Evolutionary conservation across 345 rosid genomes (phyloP).

Genomic region (Nasturtium officinale): DNA sequence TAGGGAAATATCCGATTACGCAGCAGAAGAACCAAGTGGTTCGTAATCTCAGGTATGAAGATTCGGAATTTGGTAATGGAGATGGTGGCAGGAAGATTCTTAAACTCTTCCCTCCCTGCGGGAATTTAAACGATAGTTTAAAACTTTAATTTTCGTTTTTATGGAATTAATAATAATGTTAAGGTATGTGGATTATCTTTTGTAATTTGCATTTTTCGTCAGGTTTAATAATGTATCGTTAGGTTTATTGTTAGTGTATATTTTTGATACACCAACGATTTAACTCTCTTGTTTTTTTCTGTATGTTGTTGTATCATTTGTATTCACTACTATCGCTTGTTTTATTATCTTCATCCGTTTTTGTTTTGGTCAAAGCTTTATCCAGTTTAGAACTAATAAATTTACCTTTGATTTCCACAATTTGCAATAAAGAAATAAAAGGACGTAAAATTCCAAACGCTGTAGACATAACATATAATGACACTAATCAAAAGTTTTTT

Average conservation of each 20-base stretch:
- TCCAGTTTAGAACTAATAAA: not conserved
- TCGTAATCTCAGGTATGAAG: constrained; percentile 37
- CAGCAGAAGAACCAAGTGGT: constrained; percentile 30
- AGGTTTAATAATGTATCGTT: constrained; percentile 28
- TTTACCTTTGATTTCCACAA: not conserved
- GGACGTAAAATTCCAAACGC: not conserved
- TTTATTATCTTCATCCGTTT: no score
- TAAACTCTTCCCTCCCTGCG: constrained; percentile 35
- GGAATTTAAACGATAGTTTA: constrained; percentile 13
- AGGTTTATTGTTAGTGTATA: constrained; percentile 14
- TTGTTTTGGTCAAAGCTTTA: no score
- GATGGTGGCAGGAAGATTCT: constrained; percentile 35
- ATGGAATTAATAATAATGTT: constrained; percentile 16
- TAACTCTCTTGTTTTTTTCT: not conserved
- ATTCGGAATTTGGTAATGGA: constrained; percentile 22
- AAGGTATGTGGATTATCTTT: constrained; percentile 6
- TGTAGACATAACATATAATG: not conserved
- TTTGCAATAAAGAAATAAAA: not conserved
- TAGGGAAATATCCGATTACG: constrained; percentile 14
- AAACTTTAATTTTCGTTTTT: not conserved
- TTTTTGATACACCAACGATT: not conserved
- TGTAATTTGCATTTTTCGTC: constrained; percentile 18
- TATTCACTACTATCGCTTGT: not conserved
- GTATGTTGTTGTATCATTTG: constrained; percentile 16
- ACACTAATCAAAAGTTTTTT: not conserved